A percentile compares a stretch with the other conserved stretches of the same genome.
Conservation (phyloP, 2,329 filamentous ascomycete genomes). For the Claviceps citrina region DNA sequence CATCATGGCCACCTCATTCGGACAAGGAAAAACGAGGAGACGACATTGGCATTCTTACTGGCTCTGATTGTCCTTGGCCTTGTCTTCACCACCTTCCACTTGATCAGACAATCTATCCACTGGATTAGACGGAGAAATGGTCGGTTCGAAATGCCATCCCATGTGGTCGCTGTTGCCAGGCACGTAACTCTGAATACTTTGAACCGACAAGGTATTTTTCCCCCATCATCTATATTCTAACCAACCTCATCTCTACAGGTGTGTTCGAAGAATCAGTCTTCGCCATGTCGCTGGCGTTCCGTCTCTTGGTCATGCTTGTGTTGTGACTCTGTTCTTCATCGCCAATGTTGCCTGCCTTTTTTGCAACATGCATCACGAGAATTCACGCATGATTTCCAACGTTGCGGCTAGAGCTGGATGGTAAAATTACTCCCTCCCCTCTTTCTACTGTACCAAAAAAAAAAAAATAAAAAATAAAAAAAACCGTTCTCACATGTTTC, state of each 20-base stretch:
- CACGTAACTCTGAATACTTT: not conserved
- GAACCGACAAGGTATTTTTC: too few relatives aligned
- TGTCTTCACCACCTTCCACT: constrained; percentile 5
- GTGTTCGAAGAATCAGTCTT: constrained; percentile 14
- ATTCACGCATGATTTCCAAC: constrained; percentile 17
- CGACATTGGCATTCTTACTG: constrained; percentile 5
- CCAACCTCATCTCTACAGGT: constrained; percentile 8
- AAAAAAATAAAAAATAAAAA: too few relatives aligned
- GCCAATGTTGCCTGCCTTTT: constrained; percentile 22
- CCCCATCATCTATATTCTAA: not conserved
- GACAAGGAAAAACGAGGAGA: constrained; percentile 3
- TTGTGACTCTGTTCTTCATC: constrained; percentile 16
- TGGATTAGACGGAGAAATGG: not conserved
- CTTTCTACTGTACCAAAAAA: not conserved
- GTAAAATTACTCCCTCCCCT: constrained; percentile 13
- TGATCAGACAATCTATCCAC: constrained; percentile 1
- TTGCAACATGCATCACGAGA: constrained; percentile 18
- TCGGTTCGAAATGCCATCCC: not conserved
- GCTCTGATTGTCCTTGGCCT: constrained; percentile 3
- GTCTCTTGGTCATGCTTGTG: constrained; percentile 18
- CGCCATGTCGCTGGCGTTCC: constrained; percentile 14
- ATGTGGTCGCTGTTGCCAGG: constrained; percentile 1
- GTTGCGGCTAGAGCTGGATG: constrained; percentile 24
- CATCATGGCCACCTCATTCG: not conserved
- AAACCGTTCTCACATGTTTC: not conserved